These are phyloP conservation scores for Oenanthe sinensis DNA, from an alignment of 129 eudicot species.

Conservation along the genomic window DNA sequence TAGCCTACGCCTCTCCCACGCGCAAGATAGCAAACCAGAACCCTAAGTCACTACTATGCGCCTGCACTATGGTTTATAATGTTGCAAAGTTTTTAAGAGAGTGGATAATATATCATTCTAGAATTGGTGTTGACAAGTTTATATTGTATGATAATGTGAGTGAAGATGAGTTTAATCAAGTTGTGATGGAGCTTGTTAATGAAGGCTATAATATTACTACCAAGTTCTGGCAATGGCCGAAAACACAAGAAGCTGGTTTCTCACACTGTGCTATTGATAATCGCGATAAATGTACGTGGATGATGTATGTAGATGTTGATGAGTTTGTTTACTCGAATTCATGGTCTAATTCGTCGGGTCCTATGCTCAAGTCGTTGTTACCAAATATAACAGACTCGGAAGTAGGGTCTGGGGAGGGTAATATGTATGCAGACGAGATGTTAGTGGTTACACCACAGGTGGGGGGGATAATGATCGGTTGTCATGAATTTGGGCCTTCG, in stretches of 20 bases:
- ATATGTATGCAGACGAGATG: not conserved
- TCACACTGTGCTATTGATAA: slow-evolving; percentile 48
- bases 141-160: slow-evolving; percentile 75
- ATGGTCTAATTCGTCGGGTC: slow-evolving; percentile 28
- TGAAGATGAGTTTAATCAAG: slow-evolving; percentile 39
- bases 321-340: slow-evolving; percentile 60
- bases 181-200: slow-evolving; percentile 24
- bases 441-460: not conserved
- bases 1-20: slow-evolving; percentile 51
- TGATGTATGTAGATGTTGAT: slow-evolving; percentile 65
- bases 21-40: slow-evolving; percentile 20
- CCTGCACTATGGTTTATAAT: slow-evolving; percentile 78
- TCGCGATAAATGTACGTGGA: slow-evolving; percentile 43
- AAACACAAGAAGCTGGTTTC: slow-evolving; percentile 85
- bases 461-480: slow-evolving; percentile 40
- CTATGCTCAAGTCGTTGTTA: slow-evolving; percentile 24
- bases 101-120: slow-evolving; percentile 70
- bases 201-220: slow-evolving; percentile 45
- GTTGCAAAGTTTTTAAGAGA: slow-evolving; percentile 62
- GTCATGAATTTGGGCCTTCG: slow-evolving; percentile 78
- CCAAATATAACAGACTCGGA: not conserved
- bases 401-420: not conserved
- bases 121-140: slow-evolving; percentile 63
- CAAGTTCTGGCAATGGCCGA: slow-evolving; percentile 73
- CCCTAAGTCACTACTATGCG: slow-evolving; percentile 46